Evolutionary conservation across 2,329 filamentous ascomycete species (phyloP), one percentile per base, ranked within the genome.

Genomic region (Xylariomycetidae sp.): DNA sequence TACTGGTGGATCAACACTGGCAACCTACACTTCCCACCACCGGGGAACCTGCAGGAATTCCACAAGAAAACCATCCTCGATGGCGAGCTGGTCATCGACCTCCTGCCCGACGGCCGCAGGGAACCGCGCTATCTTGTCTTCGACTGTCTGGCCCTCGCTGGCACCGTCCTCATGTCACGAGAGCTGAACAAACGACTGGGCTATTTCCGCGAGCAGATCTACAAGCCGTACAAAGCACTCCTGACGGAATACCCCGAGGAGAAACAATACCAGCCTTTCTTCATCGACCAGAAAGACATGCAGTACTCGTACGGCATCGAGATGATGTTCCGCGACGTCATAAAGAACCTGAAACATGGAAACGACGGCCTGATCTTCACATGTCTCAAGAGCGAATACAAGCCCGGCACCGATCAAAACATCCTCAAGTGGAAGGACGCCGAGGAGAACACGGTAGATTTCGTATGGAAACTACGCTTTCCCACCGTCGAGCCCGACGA

Each of bases 371-470:
- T 98, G 29, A 95, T 98, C 54, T 98, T 97, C 63, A 97, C 92
- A n/a, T 95, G 90, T 64, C 80, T 86, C 44, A 83, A 80, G 49
- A 88, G 86, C 13, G 74, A 82, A 8, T 98, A 98, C 66, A 82
- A 82, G 49, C 82, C 85, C 46, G 92, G 92, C 46, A 98, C 92
- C 10, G 92, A 98, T 61, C 77, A 78, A 31, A 83, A 95, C 58
- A 98, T 96, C 43, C 69, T 98, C 25, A 98, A 98, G 61, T 98
- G 92, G 92, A 98, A 98, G 63, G 88, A 90, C 1, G 87, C 88
- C 4, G 73, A 86, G 45, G 92, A 98, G 59, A 98, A 98, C 65
- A 94, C 88, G 0, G 80, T 98, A 48, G 92, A 98, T 58, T 96
- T 95, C 59, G 77, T 84, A 26, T 72, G 97, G 49, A 77, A 76